A percentile compares a stretch with the other conserved stretches of the same genome.
Evolutionary conservation across 2,329 filamentous ascomycete species (phyloP).

Genomic region (Akanthomyces lecanii): DNA sequence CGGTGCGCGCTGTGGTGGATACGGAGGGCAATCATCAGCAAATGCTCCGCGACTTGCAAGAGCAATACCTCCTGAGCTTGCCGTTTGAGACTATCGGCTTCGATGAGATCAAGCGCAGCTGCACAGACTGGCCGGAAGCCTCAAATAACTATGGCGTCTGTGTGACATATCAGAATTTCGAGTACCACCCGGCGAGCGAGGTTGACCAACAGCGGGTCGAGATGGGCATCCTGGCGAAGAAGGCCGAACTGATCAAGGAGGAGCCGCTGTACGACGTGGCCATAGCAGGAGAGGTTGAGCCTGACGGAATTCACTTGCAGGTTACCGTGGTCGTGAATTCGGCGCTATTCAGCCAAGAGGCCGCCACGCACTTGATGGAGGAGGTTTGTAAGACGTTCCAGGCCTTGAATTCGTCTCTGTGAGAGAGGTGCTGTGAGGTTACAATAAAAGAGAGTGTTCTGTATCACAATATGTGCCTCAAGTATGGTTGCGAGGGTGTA

Average conservation of each 20-base stretch:
- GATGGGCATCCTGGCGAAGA: conserved; percentile 6
- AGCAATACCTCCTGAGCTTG: background rate
- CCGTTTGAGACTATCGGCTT: background rate
- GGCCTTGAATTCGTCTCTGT: background rate
- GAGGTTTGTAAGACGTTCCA: background rate
- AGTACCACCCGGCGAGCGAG: conserved; percentile 2
- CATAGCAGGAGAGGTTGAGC: conserved; percentile 7
- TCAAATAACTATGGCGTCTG: background rate
- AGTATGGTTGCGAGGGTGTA: no score
- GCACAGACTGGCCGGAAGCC: background rate
- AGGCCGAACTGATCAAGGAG: background rate
- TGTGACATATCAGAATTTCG: background rate
- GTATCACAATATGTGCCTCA: no score
- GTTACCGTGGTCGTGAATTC: background rate
- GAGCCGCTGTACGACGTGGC: conserved; percentile 7
- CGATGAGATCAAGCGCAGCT: background rate
- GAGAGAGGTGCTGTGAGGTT: background rate
- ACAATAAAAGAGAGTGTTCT: no score
- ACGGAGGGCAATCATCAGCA: background rate
- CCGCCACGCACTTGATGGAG: background rate
- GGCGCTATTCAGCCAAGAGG: background rate
- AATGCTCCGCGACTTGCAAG: background rate
- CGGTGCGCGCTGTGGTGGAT: background rate
- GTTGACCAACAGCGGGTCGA: background rate
- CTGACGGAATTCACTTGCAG: background rate